Evolutionary conservation across 208 protist genomes (phyloP), one percentile per base, ranked within the genome.

Genomic region (Crithidia bombi): DNA sequence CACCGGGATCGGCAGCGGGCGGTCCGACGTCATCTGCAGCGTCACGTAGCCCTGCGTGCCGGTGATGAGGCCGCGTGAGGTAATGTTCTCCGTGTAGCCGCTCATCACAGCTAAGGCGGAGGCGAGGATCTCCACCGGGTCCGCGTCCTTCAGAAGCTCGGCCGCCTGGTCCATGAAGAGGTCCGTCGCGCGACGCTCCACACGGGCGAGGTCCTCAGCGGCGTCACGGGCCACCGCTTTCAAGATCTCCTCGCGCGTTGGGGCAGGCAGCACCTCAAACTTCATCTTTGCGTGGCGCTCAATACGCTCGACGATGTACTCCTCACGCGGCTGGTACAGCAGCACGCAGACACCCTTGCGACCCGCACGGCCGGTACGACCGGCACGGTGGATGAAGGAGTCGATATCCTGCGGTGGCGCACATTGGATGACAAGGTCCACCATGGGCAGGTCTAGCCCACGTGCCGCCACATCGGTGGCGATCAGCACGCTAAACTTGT

Each of bases 361-460:
- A 21, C 92, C 92, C 19, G 97, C 98, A 58, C 98, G 87, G 21
- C 97, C 98, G 0, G 98, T 99, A 69, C 98, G 81, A 15, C 98
- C 98, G 39, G 91, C 91, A 38, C 98, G 87, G 85, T 99, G 98
- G 51, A 99, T 93, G 74, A 99, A 99, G 57, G 87, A 85, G 65
- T 99, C 97, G 52, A 95, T 93, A 52, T 97, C 90, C 21, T 65
- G 72, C 32, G 92, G 92, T 15, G 89, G 88, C 0, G 83, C 87
- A 47, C 87, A 94, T 65, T 97, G 88, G 50, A 97, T 95, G 15
- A 97, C 92, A 23, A 97, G 78, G 64, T 97, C 92, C 21, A 97
- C 90, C 87, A 93, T 93, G 5, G 87, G 87, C 39, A 97, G 63
- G 75, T 95, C 93, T 0, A 93, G 73, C 12, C 92, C 93, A 63